phyloP scores from a whole-genome alignment of 2,329 filamentous ascomycete species.

The Sporothrix globosa region DNA sequence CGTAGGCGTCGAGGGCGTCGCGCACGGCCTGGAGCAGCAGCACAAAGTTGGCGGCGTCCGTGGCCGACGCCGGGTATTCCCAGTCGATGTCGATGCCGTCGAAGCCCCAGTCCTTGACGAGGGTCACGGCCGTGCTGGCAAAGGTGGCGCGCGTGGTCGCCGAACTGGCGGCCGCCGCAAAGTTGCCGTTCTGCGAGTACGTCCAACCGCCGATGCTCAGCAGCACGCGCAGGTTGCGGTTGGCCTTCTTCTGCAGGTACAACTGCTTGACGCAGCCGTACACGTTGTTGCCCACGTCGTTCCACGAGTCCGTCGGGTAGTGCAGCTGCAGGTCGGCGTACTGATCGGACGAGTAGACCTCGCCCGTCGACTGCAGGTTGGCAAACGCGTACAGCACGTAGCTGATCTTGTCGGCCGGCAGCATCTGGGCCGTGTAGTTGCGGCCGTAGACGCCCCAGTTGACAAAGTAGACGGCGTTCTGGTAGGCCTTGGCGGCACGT shows the following conservation, averaged over 20 bases:
- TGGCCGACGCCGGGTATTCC: slow-evolving; percentile 47
- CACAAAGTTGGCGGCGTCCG: slow-evolving; percentile 51
- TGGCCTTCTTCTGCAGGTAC: slow-evolving; percentile 73
- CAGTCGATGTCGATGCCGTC: slow-evolving; percentile 48
- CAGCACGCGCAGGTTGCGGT: slow-evolving; percentile 76
- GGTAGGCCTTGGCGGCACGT: slow-evolving; percentile 41
- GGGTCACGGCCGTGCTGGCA: slow-evolving; percentile 66
- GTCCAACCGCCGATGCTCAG: slow-evolving; percentile 87
- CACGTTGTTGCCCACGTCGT: slow-evolving; percentile 68
- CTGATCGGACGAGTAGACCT: slow-evolving; percentile 71
- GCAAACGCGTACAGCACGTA: slow-evolving; percentile 83
- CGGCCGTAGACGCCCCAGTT: slow-evolving; percentile 74
- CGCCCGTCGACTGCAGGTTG: slow-evolving; percentile 71
- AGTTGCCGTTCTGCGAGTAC: slow-evolving; percentile 68
- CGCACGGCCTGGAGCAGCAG: slow-evolving; percentile 51
- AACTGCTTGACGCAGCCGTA: slow-evolving; percentile 84
- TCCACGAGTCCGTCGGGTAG: slow-evolving; percentile 69
- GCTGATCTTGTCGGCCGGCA: slow-evolving; percentile 71
- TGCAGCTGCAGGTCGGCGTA: slow-evolving; percentile 75
- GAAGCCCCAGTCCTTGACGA: slow-evolving; percentile 72
- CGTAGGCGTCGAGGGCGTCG: slow-evolving; percentile 54
- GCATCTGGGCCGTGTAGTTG: slow-evolving; percentile 70
- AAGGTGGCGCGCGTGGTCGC: slow-evolving; percentile 65
- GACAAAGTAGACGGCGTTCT: slow-evolving; percentile 53
- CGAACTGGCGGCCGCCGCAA: slow-evolving; percentile 68